Evolutionary conservation across 768 basidiomycete genomes (phyloP).

Genomic region (Holtermannia corniformis): DNA sequence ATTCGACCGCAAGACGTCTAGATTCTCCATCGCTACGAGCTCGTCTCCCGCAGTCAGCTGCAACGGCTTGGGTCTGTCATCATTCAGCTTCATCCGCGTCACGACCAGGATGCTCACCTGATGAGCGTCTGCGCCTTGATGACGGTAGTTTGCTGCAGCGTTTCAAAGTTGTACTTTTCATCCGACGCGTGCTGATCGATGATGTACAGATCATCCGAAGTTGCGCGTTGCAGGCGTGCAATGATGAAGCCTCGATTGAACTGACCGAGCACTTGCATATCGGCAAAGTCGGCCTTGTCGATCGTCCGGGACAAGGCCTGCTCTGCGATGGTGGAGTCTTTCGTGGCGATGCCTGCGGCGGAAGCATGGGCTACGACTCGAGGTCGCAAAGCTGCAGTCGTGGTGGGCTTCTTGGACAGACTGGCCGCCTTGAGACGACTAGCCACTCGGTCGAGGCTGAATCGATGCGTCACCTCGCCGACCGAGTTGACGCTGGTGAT

Average conservation of each 20-base stretch:
- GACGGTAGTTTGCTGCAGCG: slow-evolving; percentile 74
- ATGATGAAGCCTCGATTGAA: slow-evolving; percentile 96
- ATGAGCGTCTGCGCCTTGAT: slow-evolving; percentile 80
- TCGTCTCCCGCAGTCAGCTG: slow-evolving; percentile 86
- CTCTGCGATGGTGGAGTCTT: slow-evolving; percentile 50
- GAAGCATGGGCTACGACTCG: not conserved
- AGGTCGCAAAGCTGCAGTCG: not conserved
- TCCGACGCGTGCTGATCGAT: slow-evolving; percentile 96
- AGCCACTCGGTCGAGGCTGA: slow-evolving; percentile 41
- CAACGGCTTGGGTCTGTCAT: slow-evolving; percentile 58
- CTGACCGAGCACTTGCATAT: slow-evolving; percentile 82
- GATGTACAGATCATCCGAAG: slow-evolving; percentile 84
- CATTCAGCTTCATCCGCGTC: not conserved
- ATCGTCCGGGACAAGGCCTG: slow-evolving; percentile 74
- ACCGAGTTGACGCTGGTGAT: slow-evolving; percentile 11
- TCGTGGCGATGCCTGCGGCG: slow-evolving; percentile 34
- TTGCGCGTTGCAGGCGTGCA: slow-evolving; percentile 48
- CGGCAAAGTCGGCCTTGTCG: slow-evolving; percentile 69
- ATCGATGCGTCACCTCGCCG: slow-evolving; percentile 37
- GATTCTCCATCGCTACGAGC: slow-evolving; percentile 72
- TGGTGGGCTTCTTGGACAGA: not conserved
- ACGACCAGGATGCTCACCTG: slow-evolving; percentile 48
- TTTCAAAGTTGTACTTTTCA: slow-evolving; percentile 98
- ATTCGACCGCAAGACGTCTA: slow-evolving; percentile 70
- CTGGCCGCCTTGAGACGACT: slow-evolving; percentile 4